Percentiles rank a stretch among this genome's conserved stretches.
Evolutionary conservation across 2,329 filamentous ascomycete species (phyloP).

Genomic region (Chaetomium globosum): DNA sequence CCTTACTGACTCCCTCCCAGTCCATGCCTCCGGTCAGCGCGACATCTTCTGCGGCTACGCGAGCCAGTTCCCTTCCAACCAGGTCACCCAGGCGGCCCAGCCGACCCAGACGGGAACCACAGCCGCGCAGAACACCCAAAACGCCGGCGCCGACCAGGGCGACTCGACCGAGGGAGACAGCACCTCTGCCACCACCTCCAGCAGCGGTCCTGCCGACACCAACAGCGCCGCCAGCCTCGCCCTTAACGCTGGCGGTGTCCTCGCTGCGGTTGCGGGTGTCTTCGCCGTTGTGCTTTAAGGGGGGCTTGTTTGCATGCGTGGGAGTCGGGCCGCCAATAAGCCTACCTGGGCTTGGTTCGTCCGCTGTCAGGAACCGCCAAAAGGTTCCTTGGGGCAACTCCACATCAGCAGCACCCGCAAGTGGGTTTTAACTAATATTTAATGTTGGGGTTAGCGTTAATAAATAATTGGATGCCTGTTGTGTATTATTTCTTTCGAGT

Average conservation of each 20-base stretch:
- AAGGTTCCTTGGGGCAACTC: background rate
- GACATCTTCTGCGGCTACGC: conserved; percentile 52
- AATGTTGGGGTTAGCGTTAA: conserved; percentile 12
- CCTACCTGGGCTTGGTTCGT: background rate
- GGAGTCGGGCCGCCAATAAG: background rate
- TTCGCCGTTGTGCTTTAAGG: conserved; percentile 40
- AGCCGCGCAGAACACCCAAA: background rate
- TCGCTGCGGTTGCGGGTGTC: conserved; percentile 42
- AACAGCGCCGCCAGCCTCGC: conserved; percentile 38
- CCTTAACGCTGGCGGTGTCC: conserved; percentile 40
- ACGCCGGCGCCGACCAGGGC: conserved; percentile 26
- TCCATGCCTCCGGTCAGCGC: conserved; percentile 45
- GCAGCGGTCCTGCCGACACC: conserved; percentile 24
- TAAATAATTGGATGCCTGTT: conserved; percentile 11
- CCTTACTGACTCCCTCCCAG: conserved; percentile 6
- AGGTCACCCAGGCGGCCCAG: conserved; percentile 33
- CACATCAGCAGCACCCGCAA: background rate
- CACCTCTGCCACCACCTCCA: conserved; percentile 26
- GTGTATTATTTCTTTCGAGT: background rate
- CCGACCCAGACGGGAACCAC: conserved; percentile 33
- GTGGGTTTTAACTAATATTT: conserved; percentile 3
- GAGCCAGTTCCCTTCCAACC: conserved; percentile 46
- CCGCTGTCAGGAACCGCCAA: background rate
- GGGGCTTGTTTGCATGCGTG: background rate
- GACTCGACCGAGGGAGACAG: conserved; percentile 32